Conservation (phyloP, 2,329 filamentous ascomycete species). For the Penicillium italicum region DNA sequence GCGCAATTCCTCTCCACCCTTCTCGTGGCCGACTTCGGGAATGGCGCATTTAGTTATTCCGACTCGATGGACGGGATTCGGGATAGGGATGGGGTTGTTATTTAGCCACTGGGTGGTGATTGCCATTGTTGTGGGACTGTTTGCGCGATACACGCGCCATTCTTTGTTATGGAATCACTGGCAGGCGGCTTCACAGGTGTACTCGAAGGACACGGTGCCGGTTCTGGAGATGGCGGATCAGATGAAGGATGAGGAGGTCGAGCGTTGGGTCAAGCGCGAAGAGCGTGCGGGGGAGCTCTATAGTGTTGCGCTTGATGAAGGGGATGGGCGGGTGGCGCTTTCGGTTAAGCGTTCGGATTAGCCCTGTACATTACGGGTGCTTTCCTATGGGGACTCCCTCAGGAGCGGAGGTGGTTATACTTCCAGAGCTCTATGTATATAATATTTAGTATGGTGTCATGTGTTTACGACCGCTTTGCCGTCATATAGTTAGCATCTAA, state of each 20-base stretch:
- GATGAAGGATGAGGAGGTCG: background rate
- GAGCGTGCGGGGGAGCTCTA: background rate
- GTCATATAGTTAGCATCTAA: too few relatives aligned
- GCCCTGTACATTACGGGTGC: background rate
- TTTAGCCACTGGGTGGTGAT: too few relatives aligned
- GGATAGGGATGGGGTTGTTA: too few relatives aligned
- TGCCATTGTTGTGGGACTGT: too few relatives aligned
- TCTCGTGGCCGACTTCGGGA: too few relatives aligned
- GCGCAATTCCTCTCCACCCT: too few relatives aligned
- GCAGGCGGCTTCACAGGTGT: background rate
- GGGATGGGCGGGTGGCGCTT: background rate
- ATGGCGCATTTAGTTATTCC: too few relatives aligned
- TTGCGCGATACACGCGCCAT: too few relatives aligned
- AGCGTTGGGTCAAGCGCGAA: background rate
- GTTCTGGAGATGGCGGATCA: background rate
- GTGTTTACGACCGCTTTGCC: background rate
- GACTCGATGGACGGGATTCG: too few relatives aligned
- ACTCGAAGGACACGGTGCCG: background rate
- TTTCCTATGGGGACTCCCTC: background rate
- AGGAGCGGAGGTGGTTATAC: too few relatives aligned
- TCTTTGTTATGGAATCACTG: too few relatives aligned
- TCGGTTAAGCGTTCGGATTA: background rate
- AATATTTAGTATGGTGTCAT: background rate
- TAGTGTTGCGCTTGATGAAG: background rate
- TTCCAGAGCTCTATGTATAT: too few relatives aligned